Base-by-base conservation (phyloP, 2,329 filamentous ascomycete genomes). In the Furcasterigmium furcatum region DNA sequence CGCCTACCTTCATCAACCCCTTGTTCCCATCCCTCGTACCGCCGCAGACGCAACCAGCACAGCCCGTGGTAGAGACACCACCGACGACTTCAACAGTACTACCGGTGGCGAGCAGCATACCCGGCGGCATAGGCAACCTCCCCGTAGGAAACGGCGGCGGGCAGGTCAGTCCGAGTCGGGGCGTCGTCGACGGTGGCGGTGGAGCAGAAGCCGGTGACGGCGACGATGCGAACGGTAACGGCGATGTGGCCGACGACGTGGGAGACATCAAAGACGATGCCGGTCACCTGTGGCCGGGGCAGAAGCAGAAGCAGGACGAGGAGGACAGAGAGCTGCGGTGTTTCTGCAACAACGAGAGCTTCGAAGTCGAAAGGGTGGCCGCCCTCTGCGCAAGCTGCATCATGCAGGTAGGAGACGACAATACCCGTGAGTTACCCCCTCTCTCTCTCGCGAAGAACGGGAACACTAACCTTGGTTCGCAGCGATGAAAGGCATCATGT, bases 331-430 rank as follows among this genome's bases (percentile, higher is more conserved):
- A 71, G 46, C 53, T 57, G 43, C 49, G 58, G 13, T 71, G 68
- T 43, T 62, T 68, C 4, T 71, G 68, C 42, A 42, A 50, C 8
- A 70, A 71, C 43, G 52, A 55, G 44, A 71, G 68, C 51, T 71
- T 71, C 43, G 57, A 71, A 38, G 68, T 71, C 12, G 55, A 61
- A 27, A 49, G 55, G 30, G 50, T 71, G n/a, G 62, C 65, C 6
- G 65, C 58, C 2, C 51, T 70, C 9, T 71, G 68, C 34, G 57
- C 66, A 16, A 64, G 66, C 43, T 71, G 68, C 46, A 64, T 71
- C 29, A 44, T 52, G 5, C 52, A 60, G 46, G 54, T 59, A 16
- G 60, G 60, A 1, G 41, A 25, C 20, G 20, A 27, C n/a, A 21
- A 22, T 8, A 29, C 34, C 13, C 41, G 22, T 43, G 20, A 46